Evolutionary conservation across 2,329 filamentous ascomycete genomes (phyloP), one percentile per base, ranked within the genome.

Genomic region (Metarhizium guizhouense): DNA sequence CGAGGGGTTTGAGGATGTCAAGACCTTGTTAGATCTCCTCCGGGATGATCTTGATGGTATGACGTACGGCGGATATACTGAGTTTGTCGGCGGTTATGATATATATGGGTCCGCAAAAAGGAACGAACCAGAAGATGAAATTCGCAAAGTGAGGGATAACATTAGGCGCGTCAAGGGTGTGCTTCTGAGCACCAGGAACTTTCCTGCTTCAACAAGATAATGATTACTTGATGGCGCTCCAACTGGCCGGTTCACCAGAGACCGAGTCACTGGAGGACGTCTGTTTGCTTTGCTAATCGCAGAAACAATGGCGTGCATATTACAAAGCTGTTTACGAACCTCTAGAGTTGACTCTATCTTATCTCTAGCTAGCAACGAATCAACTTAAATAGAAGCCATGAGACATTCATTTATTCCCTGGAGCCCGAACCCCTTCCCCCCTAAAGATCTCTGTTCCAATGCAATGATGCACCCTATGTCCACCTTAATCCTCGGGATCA

Each of bases 101-200:
- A 58, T 76, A 53, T 76, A 79, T 59, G 72, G 74, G 14, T 71
- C 71, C 18, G 69, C 68, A n/a, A 70, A 68, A 34, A 74, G 68
- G 61, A 69, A 70, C 52, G 83, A 83, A 62, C 79, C 80, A 34
- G 79, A 84, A 58, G 88, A 93, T 69, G 86, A 88, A 70, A 84
- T 90, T 63, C 83, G 83, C 59, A 83, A 81, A 65, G 77, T 88
- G 20, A 88, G 88, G 72, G 83, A 83, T 60, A 88, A 86, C 58
- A 92, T 95, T 53, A 76, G 89, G 60, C 80, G 87, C 56, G 82
- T 94, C 47, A 95, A 95, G 74, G 89, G 89, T 1, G 81, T 90
- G 11, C 73, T 94, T 61, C 70, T 95, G 55, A 90, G 84, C 64
- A 82, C 88, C 4, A 82, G 86, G 64, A 88, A 83, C 63, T 93